Base-by-base conservation (phyloP, 805 yeast species). In the Lipomyces orientalis region DNA sequence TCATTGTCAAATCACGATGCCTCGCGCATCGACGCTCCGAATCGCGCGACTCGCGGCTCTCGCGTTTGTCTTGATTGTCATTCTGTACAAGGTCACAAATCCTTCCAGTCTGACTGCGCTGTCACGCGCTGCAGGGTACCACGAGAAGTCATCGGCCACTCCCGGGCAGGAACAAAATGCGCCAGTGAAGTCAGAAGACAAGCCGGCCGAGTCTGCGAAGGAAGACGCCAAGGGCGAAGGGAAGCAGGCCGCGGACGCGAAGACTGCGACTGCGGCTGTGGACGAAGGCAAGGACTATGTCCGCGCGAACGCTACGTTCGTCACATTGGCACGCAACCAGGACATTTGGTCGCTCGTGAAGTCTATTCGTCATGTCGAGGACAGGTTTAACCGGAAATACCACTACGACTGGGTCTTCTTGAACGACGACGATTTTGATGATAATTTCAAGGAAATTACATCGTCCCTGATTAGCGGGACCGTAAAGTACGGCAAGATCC, bases 351-450 rank as follows among this genome's bases (percentile, higher is more conserved):
- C 79, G 14, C 80, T 90, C 22, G 61, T 88, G 46, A 83, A 81
- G 58, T 86, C 95, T 5, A 88, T 92, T 67, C 83, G 88, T 65
- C 82, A 84, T 66, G 85, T 91, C 51, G 97, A 91, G 81, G 91
- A 89, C 77, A 84, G 93, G 64, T 93, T 93, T 81, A 93, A 94
- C 81, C 77, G 79, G 60, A 81, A 87, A 69, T 93, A 76, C 79
- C 86, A 90, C 71, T 93, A 93, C 77, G 97, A 92, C 76, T 93
- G 97, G 97, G 93, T 93, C 16, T 93, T 93, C 78, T 81, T 94
- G 73, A 93, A 93, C 79, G 94, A 94, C 76, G 88, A 85, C 65
- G 88, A 85, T 29, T 93, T 92, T 78, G 81, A 84, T 43, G 89
- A 88, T 1, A 91, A 89, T 65, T 93, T 93, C 80, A 88, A 86